These are phyloP conservation scores for Didymella keratinophila DNA, from an alignment of 2,329 filamentous ascomycete genomes.

Conservation along the genomic window DNA sequence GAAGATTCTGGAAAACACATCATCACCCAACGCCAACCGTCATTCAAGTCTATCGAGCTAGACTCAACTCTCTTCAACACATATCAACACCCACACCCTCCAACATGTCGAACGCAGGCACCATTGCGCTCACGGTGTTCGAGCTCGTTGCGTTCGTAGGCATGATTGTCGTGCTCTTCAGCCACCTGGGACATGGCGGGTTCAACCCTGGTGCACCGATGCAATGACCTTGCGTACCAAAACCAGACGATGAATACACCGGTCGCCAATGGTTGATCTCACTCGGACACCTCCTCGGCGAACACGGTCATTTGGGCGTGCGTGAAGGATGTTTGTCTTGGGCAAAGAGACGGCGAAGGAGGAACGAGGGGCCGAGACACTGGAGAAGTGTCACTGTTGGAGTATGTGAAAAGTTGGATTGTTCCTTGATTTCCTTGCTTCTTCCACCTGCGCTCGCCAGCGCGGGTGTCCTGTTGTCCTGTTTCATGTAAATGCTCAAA, in stretches of 20 bases:
- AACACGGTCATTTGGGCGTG: no score
- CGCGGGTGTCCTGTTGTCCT: neutral
- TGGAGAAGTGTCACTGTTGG: no score
- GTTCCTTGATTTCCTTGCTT: neutral
- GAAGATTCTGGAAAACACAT: no score
- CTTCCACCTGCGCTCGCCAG: neutral
- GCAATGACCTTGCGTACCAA: neutral
- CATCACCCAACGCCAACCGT: no score
- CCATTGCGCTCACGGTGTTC: slow-evolving; percentile 2
- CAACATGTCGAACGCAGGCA: neutral
- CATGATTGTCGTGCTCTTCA: slow-evolving; percentile 15
- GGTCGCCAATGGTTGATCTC: no score
- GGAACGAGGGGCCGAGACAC: no score
- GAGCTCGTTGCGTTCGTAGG: slow-evolving; percentile 11
- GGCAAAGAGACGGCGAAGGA: no score
- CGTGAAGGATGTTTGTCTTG: no score
- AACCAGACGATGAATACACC: no score
- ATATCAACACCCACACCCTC: neutral
- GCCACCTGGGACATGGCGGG: slow-evolving; percentile 6
- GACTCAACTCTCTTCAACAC: no score
- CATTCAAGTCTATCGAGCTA: no score
- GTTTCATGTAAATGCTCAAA: slow-evolving; percentile 29
- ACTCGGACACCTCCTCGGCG: no score
- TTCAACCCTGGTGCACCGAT: slow-evolving; percentile 6
- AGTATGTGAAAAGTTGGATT: neutral